Evolutionary conservation across 139 green algal species (phyloP), one percentile per base, ranked within the genome.

Genomic region (Limnomonas spitsbergensis): DNA sequence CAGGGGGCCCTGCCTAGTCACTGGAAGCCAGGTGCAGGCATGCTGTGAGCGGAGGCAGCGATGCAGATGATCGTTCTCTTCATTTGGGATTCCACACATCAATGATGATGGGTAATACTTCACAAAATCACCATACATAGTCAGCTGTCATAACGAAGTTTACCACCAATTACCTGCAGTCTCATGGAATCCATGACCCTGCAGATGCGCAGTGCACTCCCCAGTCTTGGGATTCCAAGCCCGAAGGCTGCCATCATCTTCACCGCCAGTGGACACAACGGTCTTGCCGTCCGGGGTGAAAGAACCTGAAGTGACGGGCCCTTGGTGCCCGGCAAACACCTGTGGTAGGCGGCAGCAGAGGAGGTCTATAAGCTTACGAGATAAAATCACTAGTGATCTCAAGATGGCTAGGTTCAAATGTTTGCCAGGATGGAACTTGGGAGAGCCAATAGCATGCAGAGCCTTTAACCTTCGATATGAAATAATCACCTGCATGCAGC

Each of bases 401-500:
- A n/a, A n/a, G n/a, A n/a, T n/a, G n/a, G n/a, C n/a, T n/a, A n/a
- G n/a, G n/a, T n/a, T n/a, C n/a, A n/a, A n/a, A n/a, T n/a, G n/a
- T n/a, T n/a, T n/a, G n/a, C n/a, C n/a, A n/a, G n/a, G n/a, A n/a
- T n/a, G n/a, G n/a, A n/a, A n/a, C n/a, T n/a, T n/a, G n/a, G n/a
- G n/a, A n/a, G n/a, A n/a, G n/a, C n/a, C n/a, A n/a, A n/a, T n/a
- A n/a, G n/a, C n/a, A n/a, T n/a, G n/a, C n/a, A n/a, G n/a, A n/a
- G n/a, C n/a, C n/a, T n/a, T n/a, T n/a, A n/a, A n/a, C n/a, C n/a
- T n/a, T n/a, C n/a, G n/a, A n/a, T n/a, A n/a, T n/a, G n/a, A n/a
- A n/a, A n/a, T n/a, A n/a, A n/a, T 38, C 78, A 89, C 92, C 82
- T 96, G 89, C 95, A 99, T 98, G 81, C 88, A 95, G 2, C 75